A percentile compares a stretch with the other conserved stretches of the same genome.
These are phyloP conservation scores for Aspergillus hortae DNA, from an alignment of 2,329 filamentous ascomycete genomes.

Conservation along the genomic window DNA sequence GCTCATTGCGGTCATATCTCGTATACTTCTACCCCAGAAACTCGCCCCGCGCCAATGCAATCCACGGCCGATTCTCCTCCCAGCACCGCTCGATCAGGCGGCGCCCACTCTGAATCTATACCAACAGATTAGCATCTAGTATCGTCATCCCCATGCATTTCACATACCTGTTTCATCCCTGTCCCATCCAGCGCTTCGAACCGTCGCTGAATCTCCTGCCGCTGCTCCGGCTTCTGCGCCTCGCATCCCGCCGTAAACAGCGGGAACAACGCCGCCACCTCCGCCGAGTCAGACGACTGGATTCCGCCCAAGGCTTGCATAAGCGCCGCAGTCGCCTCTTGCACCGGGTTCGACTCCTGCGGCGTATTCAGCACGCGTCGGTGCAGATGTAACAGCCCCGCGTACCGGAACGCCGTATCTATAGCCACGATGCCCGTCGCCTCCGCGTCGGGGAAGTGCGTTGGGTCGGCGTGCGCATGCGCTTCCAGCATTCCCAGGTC, in stretches of 20 bases:
- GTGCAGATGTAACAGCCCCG: slow-evolving; percentile 71
- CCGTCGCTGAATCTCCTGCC: slow-evolving; percentile 61
- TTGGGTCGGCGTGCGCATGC: slow-evolving; percentile 35
- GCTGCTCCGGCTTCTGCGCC: slow-evolving; percentile 54
- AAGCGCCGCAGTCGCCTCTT: slow-evolving; percentile 61
- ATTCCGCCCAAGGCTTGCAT: slow-evolving; percentile 61
- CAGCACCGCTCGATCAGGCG: slow-evolving; percentile 40
- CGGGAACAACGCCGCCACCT: slow-evolving; percentile 73
- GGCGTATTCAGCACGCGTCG: slow-evolving; percentile 66
- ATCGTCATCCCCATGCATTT: not conserved
- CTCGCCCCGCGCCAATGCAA: slow-evolving; percentile 36
- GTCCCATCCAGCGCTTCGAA: slow-evolving; percentile 66
- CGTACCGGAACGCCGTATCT: slow-evolving; percentile 77
- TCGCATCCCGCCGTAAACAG: slow-evolving; percentile 83
- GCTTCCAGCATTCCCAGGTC: slow-evolving; percentile 58
- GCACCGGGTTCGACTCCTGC: slow-evolving; percentile 57
- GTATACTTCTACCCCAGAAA: slow-evolving; percentile 31
- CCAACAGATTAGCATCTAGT: not conserved
- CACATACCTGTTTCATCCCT: slow-evolving; percentile 69
- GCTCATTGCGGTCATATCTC: too few species aligned
- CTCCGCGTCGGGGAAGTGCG: slow-evolving; percentile 39
- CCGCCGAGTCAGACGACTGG: slow-evolving; percentile 63
- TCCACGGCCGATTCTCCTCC: slow-evolving; percentile 36
- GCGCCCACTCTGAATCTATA: slow-evolving; percentile 39
- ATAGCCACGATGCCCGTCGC: slow-evolving; percentile 57